Base-by-base conservation (phyloP, 2,329 filamentous ascomycete genomes). In the Alternaria postmessia region DNA sequence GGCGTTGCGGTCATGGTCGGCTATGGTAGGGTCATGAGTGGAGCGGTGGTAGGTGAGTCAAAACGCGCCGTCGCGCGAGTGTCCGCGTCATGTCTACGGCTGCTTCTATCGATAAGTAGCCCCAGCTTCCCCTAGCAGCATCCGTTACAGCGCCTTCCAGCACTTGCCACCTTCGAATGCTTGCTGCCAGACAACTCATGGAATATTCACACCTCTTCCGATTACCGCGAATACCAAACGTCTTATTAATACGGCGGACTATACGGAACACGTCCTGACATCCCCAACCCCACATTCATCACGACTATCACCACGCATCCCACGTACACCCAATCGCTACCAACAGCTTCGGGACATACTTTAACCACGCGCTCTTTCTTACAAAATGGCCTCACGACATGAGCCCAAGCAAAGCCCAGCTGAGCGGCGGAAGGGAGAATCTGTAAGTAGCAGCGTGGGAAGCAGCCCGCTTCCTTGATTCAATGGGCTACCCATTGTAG, bases 401-500 rank as follows among this genome's bases (percentile, higher is more conserved):
- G 77, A 80, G 34, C 64, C 69, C 59, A 91, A 89, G 78, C 86
- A 89, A 74, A 86, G 89, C 59, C 85, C 87, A 41, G 89, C 92
- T 73, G 94, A 97, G 80, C 88, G 91, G 79, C 90, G 92, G 69
- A 93, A 92, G 81, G 93, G 93, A 69, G 94, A 97, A 82, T 88
- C 91, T 62, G 92, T 94, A 86, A 62, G 86, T 71, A 18, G 14
- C 7, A 12, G n/a, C 11, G 2, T 4, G 11, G 12, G 20, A 8
- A 36, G 3, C 12, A 30, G 28, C 8, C 20, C 5, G 9, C 7
- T 30, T 30, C 28, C 28, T 30, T 11, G 11, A 30, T 30, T 30
- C 28, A 11, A 30, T 11, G 28, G 28, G 28, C 28, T 30, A 9
- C 1, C 11, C 28, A 34, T 36, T 16, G 46, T 22, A 18, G 46